phyloP scores from a whole-genome alignment of 495 filamentous ascomycete species.

The Podospora appendiculata region DNA sequence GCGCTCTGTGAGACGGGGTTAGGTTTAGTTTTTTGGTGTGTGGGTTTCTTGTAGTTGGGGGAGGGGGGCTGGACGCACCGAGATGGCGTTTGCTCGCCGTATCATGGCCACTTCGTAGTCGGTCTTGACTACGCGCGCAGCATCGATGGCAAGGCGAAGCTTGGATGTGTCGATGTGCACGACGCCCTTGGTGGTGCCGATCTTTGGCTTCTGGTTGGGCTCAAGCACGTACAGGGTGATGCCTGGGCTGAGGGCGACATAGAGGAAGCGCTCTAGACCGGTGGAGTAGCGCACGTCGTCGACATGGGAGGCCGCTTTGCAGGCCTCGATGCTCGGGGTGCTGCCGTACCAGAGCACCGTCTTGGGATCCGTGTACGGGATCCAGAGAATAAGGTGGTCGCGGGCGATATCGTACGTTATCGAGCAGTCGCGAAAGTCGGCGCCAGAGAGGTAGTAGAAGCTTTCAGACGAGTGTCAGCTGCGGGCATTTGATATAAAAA shows the following conservation, averaged over 20 bases:
- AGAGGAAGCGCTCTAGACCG: conserved; percentile 27
- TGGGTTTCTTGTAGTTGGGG: no score
- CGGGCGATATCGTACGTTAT: conserved; percentile 55
- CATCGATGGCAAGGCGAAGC: conserved; percentile 62
- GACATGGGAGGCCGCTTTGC: conserved; percentile 43
- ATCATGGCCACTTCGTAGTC: conserved; percentile 74
- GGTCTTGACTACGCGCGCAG: conserved; percentile 68
- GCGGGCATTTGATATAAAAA: no score
- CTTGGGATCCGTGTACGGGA: conserved; percentile 48
- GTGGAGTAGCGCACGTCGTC: conserved; percentile 38
- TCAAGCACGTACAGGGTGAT: conserved; percentile 36
- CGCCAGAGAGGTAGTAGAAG: conserved; percentile 63
- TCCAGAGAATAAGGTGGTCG: conserved; percentile 52
- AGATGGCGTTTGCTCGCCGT: conserved; percentile 68
- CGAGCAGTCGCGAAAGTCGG: conserved; percentile 52
- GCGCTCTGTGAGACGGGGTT: conserved; percentile 23
- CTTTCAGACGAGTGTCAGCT: conserved; percentile 7
- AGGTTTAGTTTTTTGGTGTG: no score
- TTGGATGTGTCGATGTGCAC: conserved; percentile 31
- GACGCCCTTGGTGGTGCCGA: conserved; percentile 23
- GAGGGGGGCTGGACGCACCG: conserved; percentile 12
- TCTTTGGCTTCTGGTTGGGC: conserved; percentile 31
- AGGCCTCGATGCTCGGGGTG: conserved; percentile 43
- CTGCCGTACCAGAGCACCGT: conserved; percentile 55
- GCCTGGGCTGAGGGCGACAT: conserved; percentile 17